phyloP scores from a whole-genome alignment of 768 basidiomycete species.

The Collybiopsis luxurians region DNA sequence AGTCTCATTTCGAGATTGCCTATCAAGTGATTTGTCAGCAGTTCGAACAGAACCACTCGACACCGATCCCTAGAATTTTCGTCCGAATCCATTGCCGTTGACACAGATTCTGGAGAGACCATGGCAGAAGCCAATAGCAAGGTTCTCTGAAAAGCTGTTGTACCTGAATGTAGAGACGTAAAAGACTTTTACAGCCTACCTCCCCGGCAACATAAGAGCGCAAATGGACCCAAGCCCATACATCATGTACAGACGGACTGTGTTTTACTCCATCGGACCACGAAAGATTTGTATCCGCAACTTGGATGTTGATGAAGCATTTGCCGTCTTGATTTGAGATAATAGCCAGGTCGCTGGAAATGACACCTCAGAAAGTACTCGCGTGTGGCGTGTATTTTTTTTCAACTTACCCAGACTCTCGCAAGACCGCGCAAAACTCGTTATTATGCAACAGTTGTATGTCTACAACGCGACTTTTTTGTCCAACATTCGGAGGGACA shows the following conservation, averaged over 20 bases:
- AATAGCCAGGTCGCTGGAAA: constrained; percentile 49
- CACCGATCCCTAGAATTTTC: constrained; percentile 5
- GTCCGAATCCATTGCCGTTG: background rate
- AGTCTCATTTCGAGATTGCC: background rate
- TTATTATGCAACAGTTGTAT: constrained; percentile 43
- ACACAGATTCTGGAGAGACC: constrained; percentile 16
- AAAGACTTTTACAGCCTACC: constrained; percentile 23
- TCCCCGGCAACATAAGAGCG: constrained; percentile 35
- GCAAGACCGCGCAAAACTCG: constrained; percentile 49
- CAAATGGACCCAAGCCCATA: constrained; percentile 44
- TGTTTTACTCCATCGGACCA: constrained; percentile 32
- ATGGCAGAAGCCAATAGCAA: constrained; percentile 48
- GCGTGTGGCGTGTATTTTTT: no score
- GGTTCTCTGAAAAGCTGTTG: constrained; percentile 25
- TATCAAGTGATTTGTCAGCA: background rate
- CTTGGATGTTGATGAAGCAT: constrained; percentile 26
- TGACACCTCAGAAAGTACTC: background rate
- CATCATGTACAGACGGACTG: constrained; percentile 27
- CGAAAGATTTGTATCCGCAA: constrained; percentile 23
- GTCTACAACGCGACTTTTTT: constrained; percentile 39
- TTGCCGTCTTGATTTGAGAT: constrained; percentile 52
- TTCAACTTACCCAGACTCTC: constrained; percentile 60
- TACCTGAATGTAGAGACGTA: constrained; percentile 12
- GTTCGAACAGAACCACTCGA: constrained; percentile 10
- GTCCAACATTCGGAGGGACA: constrained; percentile 44